Evolutionary conservation across 495 filamentous ascomycete species (phyloP).

Genomic region (Penicillium lagena): DNA sequence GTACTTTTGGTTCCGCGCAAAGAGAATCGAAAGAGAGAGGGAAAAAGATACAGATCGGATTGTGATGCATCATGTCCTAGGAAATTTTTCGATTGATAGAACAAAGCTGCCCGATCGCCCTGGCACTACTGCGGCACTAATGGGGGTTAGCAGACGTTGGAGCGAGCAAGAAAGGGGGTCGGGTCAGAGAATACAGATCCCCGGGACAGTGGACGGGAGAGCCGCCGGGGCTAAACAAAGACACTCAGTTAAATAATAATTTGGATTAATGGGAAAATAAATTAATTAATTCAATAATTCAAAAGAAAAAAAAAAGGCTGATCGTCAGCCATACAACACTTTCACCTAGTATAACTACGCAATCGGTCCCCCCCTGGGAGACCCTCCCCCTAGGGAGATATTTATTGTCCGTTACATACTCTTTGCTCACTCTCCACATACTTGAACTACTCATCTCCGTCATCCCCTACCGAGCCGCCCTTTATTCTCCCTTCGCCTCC

Average conservation of each 20-base stretch:
- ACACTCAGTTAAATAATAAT: background rate
- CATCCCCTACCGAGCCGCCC: slow-evolving; percentile 9
- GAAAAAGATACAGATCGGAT: background rate
- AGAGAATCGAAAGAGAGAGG: too few species aligned
- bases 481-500: slow-evolving; percentile 22
- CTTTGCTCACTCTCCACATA: slow-evolving; percentile 13
- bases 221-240: background rate
- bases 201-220: slow-evolving; percentile 2
- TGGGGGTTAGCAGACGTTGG: background rate
- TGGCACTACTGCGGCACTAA: background rate
- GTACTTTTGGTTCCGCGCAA: too few species aligned
- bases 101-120: background rate
- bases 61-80: background rate
- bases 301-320: slow-evolving; percentile 10
- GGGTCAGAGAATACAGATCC: background rate
- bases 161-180: background rate
- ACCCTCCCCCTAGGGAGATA: too few species aligned
- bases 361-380: slow-evolving; percentile 13
- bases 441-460: slow-evolving; percentile 9
- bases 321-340: slow-evolving; percentile 3
- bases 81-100: background rate
- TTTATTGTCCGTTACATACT: too few species aligned
- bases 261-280: background rate
- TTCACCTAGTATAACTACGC: slow-evolving; percentile 26
- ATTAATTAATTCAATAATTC: slow-evolving; percentile 2